phyloP scores from a whole-genome alignment of 2,329 filamentous ascomycete species.

The Tolypocladium album region DNA sequence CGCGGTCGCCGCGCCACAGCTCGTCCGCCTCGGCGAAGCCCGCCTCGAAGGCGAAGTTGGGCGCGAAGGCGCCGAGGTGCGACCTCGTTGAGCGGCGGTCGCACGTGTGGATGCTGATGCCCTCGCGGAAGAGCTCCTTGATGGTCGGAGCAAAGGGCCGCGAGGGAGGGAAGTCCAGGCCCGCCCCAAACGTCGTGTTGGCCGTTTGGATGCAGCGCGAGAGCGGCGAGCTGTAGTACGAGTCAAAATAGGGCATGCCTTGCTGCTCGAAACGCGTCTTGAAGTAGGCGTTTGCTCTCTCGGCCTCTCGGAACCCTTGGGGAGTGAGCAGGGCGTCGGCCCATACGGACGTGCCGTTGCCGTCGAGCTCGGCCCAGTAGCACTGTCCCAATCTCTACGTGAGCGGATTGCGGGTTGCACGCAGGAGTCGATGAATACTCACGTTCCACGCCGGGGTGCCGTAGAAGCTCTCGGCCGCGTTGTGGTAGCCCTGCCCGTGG shows the following conservation, averaged over 20 bases:
- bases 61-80: slow-evolving; percentile 41
- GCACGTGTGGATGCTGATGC: slow-evolving; percentile 58
- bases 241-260: slow-evolving; percentile 49
- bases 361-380: slow-evolving; percentile 55
- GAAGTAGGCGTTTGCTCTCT: slow-evolving; percentile 50
- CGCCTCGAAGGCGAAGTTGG: slow-evolving; percentile 43
- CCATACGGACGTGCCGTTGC: slow-evolving; percentile 54
- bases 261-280: slow-evolving; percentile 36
- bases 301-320: slow-evolving; percentile 45
- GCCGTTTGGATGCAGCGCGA: slow-evolving; percentile 53
- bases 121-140: slow-evolving; percentile 57
- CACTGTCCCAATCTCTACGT: slow-evolving; percentile 25
- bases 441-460: slow-evolving; percentile 61
- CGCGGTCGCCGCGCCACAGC: slow-evolving; percentile 32
- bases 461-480: slow-evolving; percentile 53
- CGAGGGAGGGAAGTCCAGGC: slow-evolving; percentile 36
- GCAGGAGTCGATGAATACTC: slow-evolving; percentile 15
- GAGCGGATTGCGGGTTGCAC: slow-evolving; percentile 5
- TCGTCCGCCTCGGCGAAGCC: slow-evolving; percentile 47
- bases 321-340: slow-evolving; percentile 51
- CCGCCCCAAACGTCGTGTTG: slow-evolving; percentile 44
- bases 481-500: slow-evolving; percentile 59
- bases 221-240: slow-evolving; percentile 55
- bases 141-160: slow-evolving; percentile 45
- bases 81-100: slow-evolving; percentile 47